A percentile compares a stretch with the other conserved stretches of the same genome.
Conservation (phyloP, 345 rosid genomes). For the Balakata baccata region DNA sequence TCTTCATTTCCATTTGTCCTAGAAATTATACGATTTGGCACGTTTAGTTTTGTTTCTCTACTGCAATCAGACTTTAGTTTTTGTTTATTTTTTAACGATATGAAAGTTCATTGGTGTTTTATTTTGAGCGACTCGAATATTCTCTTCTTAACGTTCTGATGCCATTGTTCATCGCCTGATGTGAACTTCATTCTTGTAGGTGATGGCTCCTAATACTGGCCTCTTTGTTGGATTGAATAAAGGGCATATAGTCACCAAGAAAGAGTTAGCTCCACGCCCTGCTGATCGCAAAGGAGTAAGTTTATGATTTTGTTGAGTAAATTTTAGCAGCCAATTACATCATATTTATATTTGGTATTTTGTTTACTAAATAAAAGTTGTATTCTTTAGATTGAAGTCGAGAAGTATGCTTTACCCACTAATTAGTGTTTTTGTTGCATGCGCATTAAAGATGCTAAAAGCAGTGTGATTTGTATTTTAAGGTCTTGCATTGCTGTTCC, state of each 20-base stretch:
- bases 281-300: constrained; percentile 60
- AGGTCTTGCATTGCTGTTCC: background rate
- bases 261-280: constrained; percentile 52
- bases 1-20: background rate
- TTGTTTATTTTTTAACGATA: background rate
- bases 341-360: background rate
- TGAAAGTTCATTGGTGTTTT: background rate
- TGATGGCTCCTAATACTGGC: constrained; percentile 59
- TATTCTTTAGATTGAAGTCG: background rate
- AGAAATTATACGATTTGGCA: background rate
- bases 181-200: constrained; percentile 18
- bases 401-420: too few relatives aligned
- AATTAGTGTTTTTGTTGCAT: background rate
- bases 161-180: background rate
- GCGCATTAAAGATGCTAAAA: background rate
- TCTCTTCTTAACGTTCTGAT: too few relatives aligned
- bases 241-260: constrained; percentile 62
- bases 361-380: background rate
- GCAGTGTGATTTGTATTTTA: background rate
- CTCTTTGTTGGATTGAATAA: constrained; percentile 62
- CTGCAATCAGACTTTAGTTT: background rate
- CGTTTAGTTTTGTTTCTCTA: background rate
- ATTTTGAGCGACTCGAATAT: background rate
- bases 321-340: background rate
- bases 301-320: background rate